phyloP scores from a whole-genome alignment of 1,284 basidiomycete genomes.

The Ustilago bromivora region DNA sequence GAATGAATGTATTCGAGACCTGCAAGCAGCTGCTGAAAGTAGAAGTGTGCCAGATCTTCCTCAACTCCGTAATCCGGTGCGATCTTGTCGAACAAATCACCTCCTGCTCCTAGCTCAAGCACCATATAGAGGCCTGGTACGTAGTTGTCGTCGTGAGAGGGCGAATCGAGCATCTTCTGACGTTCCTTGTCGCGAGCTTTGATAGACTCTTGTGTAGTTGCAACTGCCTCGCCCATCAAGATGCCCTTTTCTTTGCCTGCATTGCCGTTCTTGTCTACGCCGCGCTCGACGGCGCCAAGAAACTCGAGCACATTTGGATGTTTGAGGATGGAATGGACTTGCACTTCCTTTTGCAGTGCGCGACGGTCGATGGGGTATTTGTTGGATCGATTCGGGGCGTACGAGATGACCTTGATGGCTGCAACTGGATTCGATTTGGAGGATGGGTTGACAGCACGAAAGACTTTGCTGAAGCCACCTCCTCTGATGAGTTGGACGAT shows the following conservation, averaged over 20 bases:
- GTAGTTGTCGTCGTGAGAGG: conserved; percentile 55
- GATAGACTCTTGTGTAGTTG: conserved; percentile 73
- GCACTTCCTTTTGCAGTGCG: conserved; percentile 83
- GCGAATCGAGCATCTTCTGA: conserved; percentile 41
- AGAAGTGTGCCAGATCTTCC: conserved; percentile 89
- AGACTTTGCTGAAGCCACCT: conserved; percentile 67
- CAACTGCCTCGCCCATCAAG: conserved; percentile 52
- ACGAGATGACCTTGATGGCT: conserved; percentile 68
- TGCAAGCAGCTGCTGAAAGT: conserved; percentile 87
- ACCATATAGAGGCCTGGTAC: conserved; percentile 83
- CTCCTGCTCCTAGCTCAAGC: conserved; percentile 90
- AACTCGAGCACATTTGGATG: conserved; percentile 88
- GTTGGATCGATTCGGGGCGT: conserved; percentile 56
- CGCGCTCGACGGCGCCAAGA: conserved; percentile 74
- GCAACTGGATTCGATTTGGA: conserved; percentile 57
- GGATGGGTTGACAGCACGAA: conserved; percentile 60
- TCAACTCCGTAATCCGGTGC: conserved; percentile 85
- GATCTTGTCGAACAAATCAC: conserved; percentile 98
- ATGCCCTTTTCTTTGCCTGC: conserved; percentile 47
- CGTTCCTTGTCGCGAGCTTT: conserved; percentile 65
- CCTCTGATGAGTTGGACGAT: conserved; percentile 67
- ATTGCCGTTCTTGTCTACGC: conserved; percentile 44
- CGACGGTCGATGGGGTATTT: conserved; percentile 65
- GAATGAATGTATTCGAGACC: conserved; percentile 82
- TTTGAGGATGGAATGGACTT: conserved; percentile 85